A percentile compares a stretch with the other conserved stretches of the same genome.
These are phyloP conservation scores for Zygnema circumcarinatum DNA, from an alignment of 139 green algal species.

Conservation along the genomic window DNA sequence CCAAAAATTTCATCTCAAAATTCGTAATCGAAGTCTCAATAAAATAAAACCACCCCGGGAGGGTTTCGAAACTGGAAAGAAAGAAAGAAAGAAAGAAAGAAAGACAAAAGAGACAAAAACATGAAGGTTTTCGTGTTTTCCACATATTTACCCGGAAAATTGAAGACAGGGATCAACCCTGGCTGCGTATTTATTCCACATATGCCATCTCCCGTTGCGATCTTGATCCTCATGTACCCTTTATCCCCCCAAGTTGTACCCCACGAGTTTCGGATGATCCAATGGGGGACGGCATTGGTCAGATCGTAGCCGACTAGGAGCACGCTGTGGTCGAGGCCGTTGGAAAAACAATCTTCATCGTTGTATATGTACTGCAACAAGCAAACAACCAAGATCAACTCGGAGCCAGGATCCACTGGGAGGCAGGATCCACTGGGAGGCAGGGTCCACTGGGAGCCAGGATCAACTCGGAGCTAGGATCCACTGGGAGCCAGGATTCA, in stretches of 20 bases:
- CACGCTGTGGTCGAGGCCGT: constrained; percentile 80
- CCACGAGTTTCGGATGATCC: constrained; percentile 70
- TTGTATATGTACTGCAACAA: background rate
- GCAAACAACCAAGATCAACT: background rate
- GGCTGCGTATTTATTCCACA: constrained; percentile 20
- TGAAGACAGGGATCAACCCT: constrained; percentile 4
- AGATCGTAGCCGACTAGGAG: constrained; percentile 84
- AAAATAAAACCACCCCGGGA: background rate
- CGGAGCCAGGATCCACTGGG: no score
- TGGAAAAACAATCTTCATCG: constrained; percentile 4
- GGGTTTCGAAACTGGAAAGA: background rate
- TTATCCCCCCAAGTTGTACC: constrained; percentile 79
- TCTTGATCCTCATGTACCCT: constrained; percentile 77
- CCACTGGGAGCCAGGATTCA: no score
- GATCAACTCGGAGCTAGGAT: no score
- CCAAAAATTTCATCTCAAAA: no score
- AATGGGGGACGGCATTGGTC: constrained; percentile 68
- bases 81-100: background rate
- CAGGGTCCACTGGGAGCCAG: no score
- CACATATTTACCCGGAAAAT: background rate
- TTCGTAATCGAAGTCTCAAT: no score
- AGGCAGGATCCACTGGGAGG: no score
- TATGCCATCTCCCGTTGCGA: constrained; percentile 13
- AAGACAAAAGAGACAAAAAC: no score
- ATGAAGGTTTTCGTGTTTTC: no score